phyloP scores from a whole-genome alignment of 148 eudicot genomes.

The Vaccinium macrocarpon region DNA sequence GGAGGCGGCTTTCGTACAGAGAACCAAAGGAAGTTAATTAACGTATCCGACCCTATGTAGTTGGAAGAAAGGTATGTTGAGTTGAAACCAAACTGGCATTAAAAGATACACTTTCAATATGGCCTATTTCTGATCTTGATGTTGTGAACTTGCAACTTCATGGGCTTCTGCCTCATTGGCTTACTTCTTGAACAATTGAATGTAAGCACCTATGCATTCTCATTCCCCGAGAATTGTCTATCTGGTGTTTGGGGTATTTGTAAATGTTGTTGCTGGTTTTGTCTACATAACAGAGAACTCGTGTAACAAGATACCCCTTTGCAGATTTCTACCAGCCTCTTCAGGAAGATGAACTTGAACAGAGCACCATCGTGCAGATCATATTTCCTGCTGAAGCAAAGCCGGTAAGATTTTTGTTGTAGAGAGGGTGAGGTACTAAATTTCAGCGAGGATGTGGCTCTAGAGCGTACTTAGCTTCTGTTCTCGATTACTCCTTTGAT shows the following conservation, averaged over 20 bases:
- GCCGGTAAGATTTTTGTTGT: slow-evolving; percentile 52
- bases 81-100: not conserved
- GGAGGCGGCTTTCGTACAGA: not conserved
- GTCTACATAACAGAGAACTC: not conserved
- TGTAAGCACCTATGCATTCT: not conserved
- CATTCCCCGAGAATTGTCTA: not conserved
- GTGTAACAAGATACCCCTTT: slow-evolving; percentile 13
- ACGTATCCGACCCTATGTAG: not conserved
- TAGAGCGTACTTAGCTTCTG: not conserved
- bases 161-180: not conserved
- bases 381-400: slow-evolving; percentile 67
- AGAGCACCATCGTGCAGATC: slow-evolving; percentile 70
- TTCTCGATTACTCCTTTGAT: not conserved
- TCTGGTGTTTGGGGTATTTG: not conserved
- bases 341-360: slow-evolving; percentile 82
- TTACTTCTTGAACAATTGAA: not conserved
- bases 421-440: not conserved
- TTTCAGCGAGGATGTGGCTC: not conserved
- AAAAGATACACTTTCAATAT: not conserved
- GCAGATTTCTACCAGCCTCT: slow-evolving; percentile 90
- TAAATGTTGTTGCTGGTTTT: not conserved
- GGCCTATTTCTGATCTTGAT: not conserved
- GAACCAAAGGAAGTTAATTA: not conserved
- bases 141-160: slow-evolving; percentile 6
- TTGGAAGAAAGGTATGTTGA: not conserved